Percentiles rank a stretch among this genome's conserved stretches.
Evolutionary conservation across 768 basidiomycete species (phyloP).

Genomic region (Pulveroboletus sp.): DNA sequence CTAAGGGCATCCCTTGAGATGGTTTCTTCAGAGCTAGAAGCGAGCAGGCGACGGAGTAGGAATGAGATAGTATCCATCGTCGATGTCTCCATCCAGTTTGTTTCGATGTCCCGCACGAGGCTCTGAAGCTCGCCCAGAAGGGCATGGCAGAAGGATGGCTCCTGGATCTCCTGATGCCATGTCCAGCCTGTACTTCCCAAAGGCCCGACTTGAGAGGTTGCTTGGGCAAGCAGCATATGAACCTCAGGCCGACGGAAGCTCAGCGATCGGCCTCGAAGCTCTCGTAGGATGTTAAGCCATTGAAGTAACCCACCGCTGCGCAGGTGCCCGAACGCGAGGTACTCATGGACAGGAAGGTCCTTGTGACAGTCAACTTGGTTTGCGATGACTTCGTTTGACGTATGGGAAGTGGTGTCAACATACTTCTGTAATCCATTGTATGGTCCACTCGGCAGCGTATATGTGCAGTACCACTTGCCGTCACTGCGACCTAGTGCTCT

Average conservation of each 20-base stretch:
- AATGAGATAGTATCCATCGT: constrained; percentile 31
- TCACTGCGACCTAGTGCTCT: constrained; percentile 7
- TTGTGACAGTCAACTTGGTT: constrained; percentile 39
- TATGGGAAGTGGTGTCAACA: constrained; percentile 33
- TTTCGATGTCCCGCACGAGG: constrained; percentile 32
- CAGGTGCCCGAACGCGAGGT: constrained; percentile 39
- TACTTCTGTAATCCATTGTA: constrained; percentile 38
- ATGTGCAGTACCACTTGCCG: constrained; percentile 26
- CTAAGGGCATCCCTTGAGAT: constrained; percentile 18
- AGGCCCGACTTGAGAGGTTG: too few species aligned
- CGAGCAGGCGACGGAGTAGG: constrained; percentile 35
- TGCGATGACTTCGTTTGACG: constrained; percentile 43
- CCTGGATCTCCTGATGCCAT: constrained; percentile 40
- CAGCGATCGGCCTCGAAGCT: too few species aligned
- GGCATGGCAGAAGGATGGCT: constrained; percentile 29
- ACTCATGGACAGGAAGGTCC: constrained; percentile 44
- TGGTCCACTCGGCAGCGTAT: constrained; percentile 28
- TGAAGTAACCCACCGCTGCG: constrained; percentile 32
- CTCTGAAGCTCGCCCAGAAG: constrained; percentile 34
- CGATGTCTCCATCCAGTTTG: constrained; percentile 39
- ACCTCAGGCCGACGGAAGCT: neutral
- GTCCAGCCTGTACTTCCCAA: neutral
- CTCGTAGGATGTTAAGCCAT: too few species aligned
- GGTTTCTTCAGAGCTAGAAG: constrained; percentile 11
- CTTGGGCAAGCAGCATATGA: too few species aligned